phyloP scores from a whole-genome alignment of 371 early-diverging fungal species.

The Ecytonucleospora hepatopenaei region DNA sequence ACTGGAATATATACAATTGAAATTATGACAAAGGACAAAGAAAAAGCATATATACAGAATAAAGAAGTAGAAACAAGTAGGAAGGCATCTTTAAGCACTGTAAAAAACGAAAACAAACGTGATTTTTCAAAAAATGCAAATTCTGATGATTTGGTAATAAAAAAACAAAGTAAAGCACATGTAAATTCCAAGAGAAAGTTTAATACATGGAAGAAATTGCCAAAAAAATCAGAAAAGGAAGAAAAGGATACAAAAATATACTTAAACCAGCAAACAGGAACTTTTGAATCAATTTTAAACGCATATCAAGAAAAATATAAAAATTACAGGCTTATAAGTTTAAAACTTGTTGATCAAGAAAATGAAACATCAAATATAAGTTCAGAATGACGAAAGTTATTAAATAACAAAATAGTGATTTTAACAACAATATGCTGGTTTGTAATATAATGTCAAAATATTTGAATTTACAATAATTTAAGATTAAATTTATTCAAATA shows the following conservation, averaged over 20 bases:
- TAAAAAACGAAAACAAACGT: neutral
- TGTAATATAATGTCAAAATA: too few relatives aligned
- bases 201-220: conserved; percentile 20
- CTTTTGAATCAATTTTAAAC: neutral
- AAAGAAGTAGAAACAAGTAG: neutral
- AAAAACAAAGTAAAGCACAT: neutral
- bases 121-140: neutral
- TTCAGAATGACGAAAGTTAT: too few relatives aligned
- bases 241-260: neutral
- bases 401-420: too few relatives aligned
- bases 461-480: too few relatives aligned
- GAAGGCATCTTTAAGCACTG: neutral
- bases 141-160: neutral
- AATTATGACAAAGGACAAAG: neutral
- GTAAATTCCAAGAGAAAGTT: neutral
- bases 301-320: neutral
- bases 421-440: too few relatives aligned
- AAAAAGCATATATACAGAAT: neutral
- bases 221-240: conserved; percentile 38
- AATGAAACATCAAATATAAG: too few relatives aligned
- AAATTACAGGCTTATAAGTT: neutral
- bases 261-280: neutral
- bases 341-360: neutral
- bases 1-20: neutral
- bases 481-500: too few relatives aligned